phyloP scores from a whole-genome alignment of 108 stramenopile species.

The Fragilaria radians region DNA sequence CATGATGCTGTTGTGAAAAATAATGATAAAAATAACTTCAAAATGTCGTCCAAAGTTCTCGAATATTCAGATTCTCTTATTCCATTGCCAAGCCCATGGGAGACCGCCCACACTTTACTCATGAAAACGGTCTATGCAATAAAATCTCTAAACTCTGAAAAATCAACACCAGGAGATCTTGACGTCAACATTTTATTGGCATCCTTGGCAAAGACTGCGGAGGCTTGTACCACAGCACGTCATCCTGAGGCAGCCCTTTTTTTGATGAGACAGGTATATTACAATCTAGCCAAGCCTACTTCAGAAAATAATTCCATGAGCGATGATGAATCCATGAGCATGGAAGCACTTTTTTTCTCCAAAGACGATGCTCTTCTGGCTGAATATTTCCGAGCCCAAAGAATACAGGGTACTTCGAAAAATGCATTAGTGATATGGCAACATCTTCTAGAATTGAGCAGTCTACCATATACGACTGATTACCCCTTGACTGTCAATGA shows the following conservation, averaged over 20 bases:
- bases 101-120: not conserved
- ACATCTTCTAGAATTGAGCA: conserved; percentile 2
- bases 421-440: conserved; percentile 4
- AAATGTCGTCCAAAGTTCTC: not conserved
- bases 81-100: not conserved
- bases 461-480: not conserved
- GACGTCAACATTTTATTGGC: not conserved
- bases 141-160: not conserved
- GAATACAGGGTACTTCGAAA: not conserved
- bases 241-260: conserved; percentile 2
- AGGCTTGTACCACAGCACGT: not conserved
- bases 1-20: not conserved
- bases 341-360: not conserved
- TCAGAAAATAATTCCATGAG: conserved; percentile 1
- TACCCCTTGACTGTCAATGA: too few species aligned
- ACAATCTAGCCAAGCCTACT: not conserved
- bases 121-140: not conserved
- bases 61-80: not conserved
- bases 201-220: not conserved
- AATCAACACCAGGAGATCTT: not conserved
- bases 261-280: not conserved
- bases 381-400: conserved; percentile 4
- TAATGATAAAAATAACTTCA: not conserved
- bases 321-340: not conserved
- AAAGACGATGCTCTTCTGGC: conserved; percentile 1